phyloP scores from a whole-genome alignment of 1,284 basidiomycete genomes.

The Ganoderma lucidum region DNA sequence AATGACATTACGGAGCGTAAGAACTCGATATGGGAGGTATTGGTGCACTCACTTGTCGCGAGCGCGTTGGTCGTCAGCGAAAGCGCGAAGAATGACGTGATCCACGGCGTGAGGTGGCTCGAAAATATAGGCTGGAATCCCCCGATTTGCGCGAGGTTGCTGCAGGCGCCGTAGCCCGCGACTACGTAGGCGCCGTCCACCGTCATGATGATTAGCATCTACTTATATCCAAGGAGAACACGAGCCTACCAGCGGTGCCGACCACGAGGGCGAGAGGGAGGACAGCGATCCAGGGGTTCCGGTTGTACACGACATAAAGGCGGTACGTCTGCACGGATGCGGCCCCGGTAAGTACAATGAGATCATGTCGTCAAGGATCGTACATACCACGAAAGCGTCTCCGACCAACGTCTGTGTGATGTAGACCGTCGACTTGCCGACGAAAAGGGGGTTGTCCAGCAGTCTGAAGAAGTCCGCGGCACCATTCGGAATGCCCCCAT shows the following conservation, averaged over 20 bases:
- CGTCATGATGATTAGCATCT: too few species aligned
- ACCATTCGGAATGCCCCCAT: slow-evolving; percentile 14
- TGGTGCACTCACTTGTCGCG: slow-evolving; percentile 15
- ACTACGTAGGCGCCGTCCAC: background rate
- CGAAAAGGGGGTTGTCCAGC: slow-evolving; percentile 15
- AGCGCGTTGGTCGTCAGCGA: slow-evolving; percentile 27
- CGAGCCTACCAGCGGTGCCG: slow-evolving; percentile 6
- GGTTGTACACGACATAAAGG: slow-evolving; percentile 23
- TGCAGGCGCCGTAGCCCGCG: slow-evolving; percentile 10
- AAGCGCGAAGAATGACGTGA: slow-evolving; percentile 21
- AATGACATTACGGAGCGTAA: too few species aligned
- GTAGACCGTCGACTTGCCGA: slow-evolving; percentile 18
- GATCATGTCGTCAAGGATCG: too few species aligned
- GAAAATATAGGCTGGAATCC: slow-evolving; percentile 22
- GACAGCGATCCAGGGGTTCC: background rate
- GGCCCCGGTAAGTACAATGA: too few species aligned
- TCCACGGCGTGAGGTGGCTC: slow-evolving; percentile 19
- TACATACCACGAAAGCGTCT: background rate
- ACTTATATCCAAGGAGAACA: too few species aligned
- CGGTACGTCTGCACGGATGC: too few species aligned
- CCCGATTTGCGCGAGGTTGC: background rate
- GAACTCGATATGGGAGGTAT: background rate
- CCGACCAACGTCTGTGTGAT: slow-evolving; percentile 23
- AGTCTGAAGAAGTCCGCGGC: slow-evolving; percentile 9
- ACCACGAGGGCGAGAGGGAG: slow-evolving; percentile 12